Evolutionary conservation across 106 monocot genomes (phyloP).

Genomic region (Chionographis japonica): DNA sequence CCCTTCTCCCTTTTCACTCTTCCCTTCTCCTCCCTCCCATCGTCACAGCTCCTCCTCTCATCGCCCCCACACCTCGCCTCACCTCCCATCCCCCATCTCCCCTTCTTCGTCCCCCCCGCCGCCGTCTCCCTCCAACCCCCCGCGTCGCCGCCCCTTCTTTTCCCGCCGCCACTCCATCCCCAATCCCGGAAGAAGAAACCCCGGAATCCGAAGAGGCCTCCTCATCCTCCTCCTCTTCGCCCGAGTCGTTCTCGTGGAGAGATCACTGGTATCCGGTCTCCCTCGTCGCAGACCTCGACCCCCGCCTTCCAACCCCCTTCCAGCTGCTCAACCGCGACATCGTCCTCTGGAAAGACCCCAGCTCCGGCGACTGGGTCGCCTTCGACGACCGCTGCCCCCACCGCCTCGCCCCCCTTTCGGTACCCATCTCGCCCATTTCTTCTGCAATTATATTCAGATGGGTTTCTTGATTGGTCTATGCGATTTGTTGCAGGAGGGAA

Average conservation of each 20-base stretch:
- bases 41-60: not conserved
- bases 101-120: not conserved
- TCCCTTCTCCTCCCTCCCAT: not conserved
- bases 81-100: not conserved
- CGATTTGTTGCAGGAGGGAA: slow-evolving; percentile 64
- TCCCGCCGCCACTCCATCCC: slow-evolving; percentile 8
- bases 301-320: slow-evolving; percentile 68
- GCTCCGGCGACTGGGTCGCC: slow-evolving; percentile 71
- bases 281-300: slow-evolving; percentile 87
- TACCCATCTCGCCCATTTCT: slow-evolving; percentile 14
- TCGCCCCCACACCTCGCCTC: not conserved
- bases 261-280: slow-evolving; percentile 97
- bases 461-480: not conserved
- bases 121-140: not conserved
- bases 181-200: slow-evolving; percentile 6
- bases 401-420: slow-evolving; percentile 94
- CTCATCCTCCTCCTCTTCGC: slow-evolving; percentile 20
- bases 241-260: slow-evolving; percentile 77
- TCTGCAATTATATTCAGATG: not conserved
- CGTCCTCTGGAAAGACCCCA: slow-evolving; percentile 83
- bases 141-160: slow-evolving; percentile 40
- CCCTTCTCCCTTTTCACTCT: slow-evolving; percentile 4
- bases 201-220: slow-evolving; percentile 14
- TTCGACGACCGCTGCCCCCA: slow-evolving; percentile 92
- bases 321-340: slow-evolving; percentile 93